A percentile compares a stretch with the other conserved stretches of the same genome.
phyloP scores from a whole-genome alignment of 2,329 filamentous ascomycete species.

The Laburnicola sp. region DNA sequence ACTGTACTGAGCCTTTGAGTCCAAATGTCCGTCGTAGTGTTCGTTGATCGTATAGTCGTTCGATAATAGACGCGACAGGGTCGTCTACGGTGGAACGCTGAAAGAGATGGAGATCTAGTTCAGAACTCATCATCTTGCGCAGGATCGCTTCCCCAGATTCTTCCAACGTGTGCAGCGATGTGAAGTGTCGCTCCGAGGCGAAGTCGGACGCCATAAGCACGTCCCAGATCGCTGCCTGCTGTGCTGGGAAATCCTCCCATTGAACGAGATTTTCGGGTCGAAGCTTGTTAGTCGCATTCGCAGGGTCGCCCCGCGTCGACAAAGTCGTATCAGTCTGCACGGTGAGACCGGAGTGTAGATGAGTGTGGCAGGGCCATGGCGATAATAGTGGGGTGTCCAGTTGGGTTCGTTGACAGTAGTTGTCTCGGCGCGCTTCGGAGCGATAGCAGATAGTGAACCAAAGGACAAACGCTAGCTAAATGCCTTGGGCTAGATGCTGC shows the following conservation, averaged over 20 bases:
- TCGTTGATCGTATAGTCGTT: constrained; percentile 15
- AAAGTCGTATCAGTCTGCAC: constrained; percentile 17
- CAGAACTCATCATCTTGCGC: constrained; percentile 19
- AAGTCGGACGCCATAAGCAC: constrained; percentile 19
- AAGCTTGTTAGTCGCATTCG: constrained; percentile 26
- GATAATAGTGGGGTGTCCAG: constrained; percentile 11
- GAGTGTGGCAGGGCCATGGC: constrained; percentile 11
- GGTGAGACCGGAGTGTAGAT: constrained; percentile 14
- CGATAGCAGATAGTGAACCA: constrained; percentile 14
- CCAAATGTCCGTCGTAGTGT: constrained; percentile 17
- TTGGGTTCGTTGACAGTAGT: constrained; percentile 12
- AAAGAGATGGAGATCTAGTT: constrained; percentile 24
- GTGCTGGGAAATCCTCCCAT: constrained; percentile 20
- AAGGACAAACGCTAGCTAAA: constrained; percentile 12
- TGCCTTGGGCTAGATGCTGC: constrained; percentile 15
- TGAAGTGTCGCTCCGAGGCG: constrained; percentile 20
- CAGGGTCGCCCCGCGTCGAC: constrained; percentile 20
- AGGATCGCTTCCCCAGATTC: constrained; percentile 17
- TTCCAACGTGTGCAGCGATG: constrained; percentile 19
- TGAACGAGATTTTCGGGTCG: constrained; percentile 13
- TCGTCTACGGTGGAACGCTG: constrained; percentile 21
- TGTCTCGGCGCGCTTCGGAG: constrained; percentile 10
- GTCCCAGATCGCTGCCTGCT: constrained; percentile 22
- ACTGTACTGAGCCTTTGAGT: constrained; percentile 21
- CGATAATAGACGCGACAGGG: constrained; percentile 17